These are phyloP conservation scores for Zopfia rhizophila DNA, from an alignment of 2,329 filamentous ascomycete genomes.

Conservation along the genomic window DNA sequence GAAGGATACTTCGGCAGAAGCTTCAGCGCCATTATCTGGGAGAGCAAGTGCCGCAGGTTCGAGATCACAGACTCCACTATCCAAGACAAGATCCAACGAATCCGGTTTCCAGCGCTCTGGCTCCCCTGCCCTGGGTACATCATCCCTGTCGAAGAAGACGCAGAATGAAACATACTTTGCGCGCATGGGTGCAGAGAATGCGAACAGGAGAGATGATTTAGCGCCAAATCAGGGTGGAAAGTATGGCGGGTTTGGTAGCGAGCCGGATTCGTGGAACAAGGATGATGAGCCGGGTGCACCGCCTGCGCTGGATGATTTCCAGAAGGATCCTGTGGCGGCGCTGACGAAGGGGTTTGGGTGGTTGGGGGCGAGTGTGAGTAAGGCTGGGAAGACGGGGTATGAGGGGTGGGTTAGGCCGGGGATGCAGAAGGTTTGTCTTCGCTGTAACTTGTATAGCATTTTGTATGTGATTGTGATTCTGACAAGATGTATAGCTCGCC, in stretches of 20 bases:
- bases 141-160: constrained; percentile 60
- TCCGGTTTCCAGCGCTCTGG: constrained; percentile 42
- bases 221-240: constrained; percentile 93
- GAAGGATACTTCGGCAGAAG: constrained; percentile 39
- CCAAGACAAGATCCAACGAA: constrained; percentile 47
- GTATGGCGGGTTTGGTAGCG: constrained; percentile 89
- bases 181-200: constrained; percentile 83
- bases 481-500: constrained; percentile 68
- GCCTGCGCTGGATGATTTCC: constrained; percentile 85
- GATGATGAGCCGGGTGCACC: constrained; percentile 58
- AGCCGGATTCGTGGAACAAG: constrained; percentile 65
- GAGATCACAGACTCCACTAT: constrained; percentile 52
- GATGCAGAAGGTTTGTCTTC: constrained; percentile 76
- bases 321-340: constrained; percentile 88
- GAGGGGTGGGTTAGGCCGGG: constrained; percentile 93
- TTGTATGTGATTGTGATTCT: constrained; percentile 20
- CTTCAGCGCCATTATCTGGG: constrained; percentile 42
- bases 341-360: constrained; percentile 94
- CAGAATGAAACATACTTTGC: constrained; percentile 92
- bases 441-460: background rate
- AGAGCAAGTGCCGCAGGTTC: constrained; percentile 48
- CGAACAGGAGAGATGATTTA: constrained; percentile 75
- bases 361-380: constrained; percentile 87
- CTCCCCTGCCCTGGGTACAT: constrained; percentile 52
- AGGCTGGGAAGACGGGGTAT: constrained; percentile 91